These are phyloP conservation scores for Vigna reflexopilosa DNA, from an alignment of 306 rosid genomes.

Conservation along the genomic window DNA sequence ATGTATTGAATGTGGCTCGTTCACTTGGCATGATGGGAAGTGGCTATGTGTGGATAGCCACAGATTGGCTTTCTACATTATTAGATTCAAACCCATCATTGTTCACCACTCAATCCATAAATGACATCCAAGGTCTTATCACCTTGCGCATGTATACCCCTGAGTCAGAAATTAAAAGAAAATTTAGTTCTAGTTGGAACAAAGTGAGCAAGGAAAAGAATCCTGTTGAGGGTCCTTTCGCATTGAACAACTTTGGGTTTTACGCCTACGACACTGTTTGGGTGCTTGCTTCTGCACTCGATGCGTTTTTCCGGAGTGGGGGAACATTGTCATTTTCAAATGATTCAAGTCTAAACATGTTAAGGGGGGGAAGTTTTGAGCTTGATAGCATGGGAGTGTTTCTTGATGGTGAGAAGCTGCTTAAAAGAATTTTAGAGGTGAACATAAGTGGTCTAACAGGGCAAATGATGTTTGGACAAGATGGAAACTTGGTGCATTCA, in stretches of 20 bases:
- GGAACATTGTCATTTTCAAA: conserved; percentile 66
- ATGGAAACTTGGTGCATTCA: conserved; percentile 57
- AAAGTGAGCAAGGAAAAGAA: conserved; percentile 51
- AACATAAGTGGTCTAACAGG: conserved; percentile 75
- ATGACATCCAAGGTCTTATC: conserved; percentile 67
- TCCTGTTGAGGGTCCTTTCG: conserved; percentile 40
- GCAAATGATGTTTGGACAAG: conserved; percentile 50
- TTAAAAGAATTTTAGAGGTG: conserved; percentile 48
- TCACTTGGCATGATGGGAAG: conserved; percentile 69
- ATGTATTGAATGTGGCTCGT: conserved; percentile 58
- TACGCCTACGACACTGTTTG: conserved; percentile 84
- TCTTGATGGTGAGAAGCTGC: conserved; percentile 57
- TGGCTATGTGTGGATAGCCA: conserved; percentile 86
- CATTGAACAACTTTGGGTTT: conserved; percentile 58
- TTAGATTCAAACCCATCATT: conserved; percentile 56
- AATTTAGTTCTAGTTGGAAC: conserved; percentile 63
- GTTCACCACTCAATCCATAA: conserved; percentile 44
- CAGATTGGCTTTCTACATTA: conserved; percentile 66
- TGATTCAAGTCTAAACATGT: conserved; percentile 50
- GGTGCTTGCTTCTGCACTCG: conserved; percentile 72
- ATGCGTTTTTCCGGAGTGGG: conserved; percentile 59
- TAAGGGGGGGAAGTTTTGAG: conserved; percentile 46
- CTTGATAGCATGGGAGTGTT: conserved; percentile 62
- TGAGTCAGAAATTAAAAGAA: conserved; percentile 61
- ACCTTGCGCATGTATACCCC: conserved; percentile 69